Evolutionary conservation across 116 monocot species (phyloP).

Genomic region (Cymodocea nodosa): DNA sequence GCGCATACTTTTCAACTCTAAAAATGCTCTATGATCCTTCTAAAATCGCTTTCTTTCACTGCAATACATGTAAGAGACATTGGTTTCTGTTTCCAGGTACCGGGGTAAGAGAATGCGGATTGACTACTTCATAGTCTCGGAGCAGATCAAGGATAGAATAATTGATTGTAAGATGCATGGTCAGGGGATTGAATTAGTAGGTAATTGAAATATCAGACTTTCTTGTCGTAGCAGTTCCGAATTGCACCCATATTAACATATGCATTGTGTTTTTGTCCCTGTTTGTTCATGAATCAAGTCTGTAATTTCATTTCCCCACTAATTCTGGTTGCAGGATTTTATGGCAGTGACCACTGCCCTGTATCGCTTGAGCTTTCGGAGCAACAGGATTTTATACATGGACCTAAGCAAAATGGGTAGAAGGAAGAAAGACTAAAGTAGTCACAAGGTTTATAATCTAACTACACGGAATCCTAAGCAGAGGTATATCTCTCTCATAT

Average conservation of each 20-base stretch:
- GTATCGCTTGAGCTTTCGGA: constrained; percentile 65
- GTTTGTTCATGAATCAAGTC: too few species aligned
- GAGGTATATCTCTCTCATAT: background rate
- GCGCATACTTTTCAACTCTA: too few species aligned
- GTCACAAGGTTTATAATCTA: background rate
- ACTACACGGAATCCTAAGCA: background rate
- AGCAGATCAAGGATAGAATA: constrained; percentile 58
- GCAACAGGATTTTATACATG: background rate
- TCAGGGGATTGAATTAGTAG: constrained; percentile 81
- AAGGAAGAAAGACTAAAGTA: background rate
- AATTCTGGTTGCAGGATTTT: constrained; percentile 51
- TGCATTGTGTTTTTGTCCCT: too few species aligned
- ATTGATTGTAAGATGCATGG: constrained; percentile 74
- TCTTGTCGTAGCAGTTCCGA: background rate
- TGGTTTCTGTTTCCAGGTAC: constrained; percentile 37
- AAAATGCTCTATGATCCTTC: too few species aligned
- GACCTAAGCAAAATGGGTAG: background rate
- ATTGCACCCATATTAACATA: background rate
- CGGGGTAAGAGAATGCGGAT: constrained; percentile 95
- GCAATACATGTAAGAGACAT: background rate
- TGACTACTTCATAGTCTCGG: constrained; percentile 90
- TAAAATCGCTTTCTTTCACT: background rate
- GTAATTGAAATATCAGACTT: constrained; percentile 17
- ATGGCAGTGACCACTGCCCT: constrained; percentile 92
- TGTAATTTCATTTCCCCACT: too few species aligned